Conservation (phyloP, 2,329 filamentous ascomycete genomes). For the Talaromyces sp. region DNA sequence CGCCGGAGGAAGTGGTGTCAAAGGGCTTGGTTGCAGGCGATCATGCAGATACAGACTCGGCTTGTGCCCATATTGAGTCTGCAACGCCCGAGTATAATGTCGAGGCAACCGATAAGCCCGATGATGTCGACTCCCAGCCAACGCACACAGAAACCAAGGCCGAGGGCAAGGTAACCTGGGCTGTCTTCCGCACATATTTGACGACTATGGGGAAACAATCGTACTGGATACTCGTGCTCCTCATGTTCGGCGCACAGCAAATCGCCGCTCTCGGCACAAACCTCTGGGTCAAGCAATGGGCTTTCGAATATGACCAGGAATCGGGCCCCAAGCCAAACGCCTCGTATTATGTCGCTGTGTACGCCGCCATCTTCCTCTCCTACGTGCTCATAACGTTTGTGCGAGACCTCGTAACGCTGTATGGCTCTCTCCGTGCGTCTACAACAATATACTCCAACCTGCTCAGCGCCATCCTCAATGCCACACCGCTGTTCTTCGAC, state of each 20-base stretch:
- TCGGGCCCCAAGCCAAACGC: neutral
- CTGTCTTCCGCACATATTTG: slow-evolving; percentile 1
- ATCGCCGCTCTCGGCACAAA: neutral
- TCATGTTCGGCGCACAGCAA: slow-evolving; percentile 1
- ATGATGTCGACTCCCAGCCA: neutral
- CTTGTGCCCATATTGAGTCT: neutral
- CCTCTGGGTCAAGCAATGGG: slow-evolving; percentile 7
- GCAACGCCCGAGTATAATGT: neutral
- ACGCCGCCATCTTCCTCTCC: neutral
- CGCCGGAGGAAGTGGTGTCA: neutral
- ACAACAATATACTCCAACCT: neutral
- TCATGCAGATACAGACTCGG: neutral
- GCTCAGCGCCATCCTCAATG: neutral
- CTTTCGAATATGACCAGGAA: slow-evolving; percentile 2
- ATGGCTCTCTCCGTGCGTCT: slow-evolving; percentile 1
- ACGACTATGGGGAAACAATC: neutral
- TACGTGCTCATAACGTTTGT: neutral
- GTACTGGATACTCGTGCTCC: neutral
- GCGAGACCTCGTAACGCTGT: neutral
- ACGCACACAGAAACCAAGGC: neutral
- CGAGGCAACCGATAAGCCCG: neutral
- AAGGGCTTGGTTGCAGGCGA: neutral
- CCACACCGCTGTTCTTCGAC: slow-evolving; percentile 1
- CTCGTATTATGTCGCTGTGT: neutral
- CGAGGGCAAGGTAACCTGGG: neutral